phyloP scores from a whole-genome alignment of 2,329 filamentous ascomycete species.

The Ophiostoma novo-ulmi region DNA sequence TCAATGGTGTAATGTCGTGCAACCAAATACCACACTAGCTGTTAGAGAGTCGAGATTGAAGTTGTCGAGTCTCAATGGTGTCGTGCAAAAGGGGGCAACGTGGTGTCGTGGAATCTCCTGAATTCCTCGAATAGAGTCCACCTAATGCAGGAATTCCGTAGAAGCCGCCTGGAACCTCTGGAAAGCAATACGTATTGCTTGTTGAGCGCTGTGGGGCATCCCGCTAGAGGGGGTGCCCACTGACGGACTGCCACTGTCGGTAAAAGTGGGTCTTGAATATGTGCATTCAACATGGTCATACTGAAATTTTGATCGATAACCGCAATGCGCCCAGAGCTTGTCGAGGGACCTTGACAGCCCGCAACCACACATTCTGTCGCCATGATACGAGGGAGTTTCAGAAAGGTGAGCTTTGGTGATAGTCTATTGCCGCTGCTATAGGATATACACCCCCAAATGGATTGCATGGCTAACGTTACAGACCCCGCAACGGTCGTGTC shows the following conservation, averaged over 20 bases:
- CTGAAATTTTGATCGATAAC: slow-evolving; percentile 3
- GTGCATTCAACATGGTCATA: background rate
- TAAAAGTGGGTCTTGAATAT: slow-evolving; percentile 1
- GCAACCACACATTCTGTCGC: slow-evolving; percentile 10
- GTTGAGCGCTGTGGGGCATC: slow-evolving; percentile 1
- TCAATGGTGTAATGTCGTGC: background rate
- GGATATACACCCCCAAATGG: background rate
- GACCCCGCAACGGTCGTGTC: slow-evolving; percentile 17
- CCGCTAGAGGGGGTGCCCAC: background rate
- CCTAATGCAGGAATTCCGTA: slow-evolving; percentile 3
- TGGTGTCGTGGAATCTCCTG: background rate
- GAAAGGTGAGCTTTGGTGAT: slow-evolving; percentile 18
- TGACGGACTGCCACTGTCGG: background rate
- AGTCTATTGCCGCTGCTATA: background rate
- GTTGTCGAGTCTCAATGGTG: background rate
- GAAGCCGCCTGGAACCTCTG: background rate
- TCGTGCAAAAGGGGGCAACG: background rate
- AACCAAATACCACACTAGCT: background rate
- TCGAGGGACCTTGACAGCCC: slow-evolving; percentile 8
- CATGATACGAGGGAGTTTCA: slow-evolving; percentile 24
- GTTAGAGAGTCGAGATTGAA: background rate
- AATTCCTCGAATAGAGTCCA: background rate
- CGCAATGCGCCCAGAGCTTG: slow-evolving; percentile 13
- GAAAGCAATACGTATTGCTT: slow-evolving; percentile 6
- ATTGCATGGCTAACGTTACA: background rate